Conservation (phyloP, 2,329 filamentous ascomycete species). For the Teratosphaeria pseudoeucalypti region DNA sequence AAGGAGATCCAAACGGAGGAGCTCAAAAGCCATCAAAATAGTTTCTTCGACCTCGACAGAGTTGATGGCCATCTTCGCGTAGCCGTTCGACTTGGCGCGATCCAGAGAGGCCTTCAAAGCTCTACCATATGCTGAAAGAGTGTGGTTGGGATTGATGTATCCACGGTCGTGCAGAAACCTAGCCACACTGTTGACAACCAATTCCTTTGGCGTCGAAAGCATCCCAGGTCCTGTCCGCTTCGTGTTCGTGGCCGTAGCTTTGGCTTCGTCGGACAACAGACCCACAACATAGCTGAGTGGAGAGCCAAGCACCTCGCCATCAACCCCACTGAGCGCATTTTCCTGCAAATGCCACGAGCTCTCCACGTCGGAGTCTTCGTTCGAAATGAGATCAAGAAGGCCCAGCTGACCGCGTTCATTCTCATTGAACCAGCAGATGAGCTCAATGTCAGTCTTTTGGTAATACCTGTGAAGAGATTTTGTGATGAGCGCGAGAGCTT, state of each 20-base stretch:
- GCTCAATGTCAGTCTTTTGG: constrained; percentile 63
- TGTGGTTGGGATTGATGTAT: constrained; percentile 70
- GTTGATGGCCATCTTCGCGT: constrained; percentile 45
- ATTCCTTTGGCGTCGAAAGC: constrained; percentile 52
- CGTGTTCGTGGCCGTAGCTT: constrained; percentile 57
- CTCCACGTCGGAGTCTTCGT: constrained; percentile 18
- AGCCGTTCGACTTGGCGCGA: constrained; percentile 12
- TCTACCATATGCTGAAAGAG: constrained; percentile 73
- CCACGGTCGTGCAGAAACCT: constrained; percentile 80
- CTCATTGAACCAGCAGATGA: constrained; percentile 76
- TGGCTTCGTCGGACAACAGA: constrained; percentile 58
- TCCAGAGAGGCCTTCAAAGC: constrained; percentile 53
- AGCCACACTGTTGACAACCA: constrained; percentile 69
- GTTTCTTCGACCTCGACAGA: constrained; percentile 59
- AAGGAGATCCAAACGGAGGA: constrained; percentile 68
- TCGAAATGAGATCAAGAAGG: constrained; percentile 13
- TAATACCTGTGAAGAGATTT: constrained; percentile 75
- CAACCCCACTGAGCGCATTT: neutral
- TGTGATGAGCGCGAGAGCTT: constrained; percentile 67
- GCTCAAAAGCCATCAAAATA: constrained; percentile 72
- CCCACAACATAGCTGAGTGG: constrained; percentile 42
- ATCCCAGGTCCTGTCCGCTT: constrained; percentile 38
- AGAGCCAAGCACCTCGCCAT: constrained; percentile 10
- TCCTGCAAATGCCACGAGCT: constrained; percentile 63
- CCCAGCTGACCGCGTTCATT: constrained; percentile 45